Percentiles rank a stretch among this genome's conserved stretches.
Evolutionary conservation across 2,329 filamentous ascomycete genomes (phyloP).

Genomic region (Clarireedia homoeocarpa): DNA sequence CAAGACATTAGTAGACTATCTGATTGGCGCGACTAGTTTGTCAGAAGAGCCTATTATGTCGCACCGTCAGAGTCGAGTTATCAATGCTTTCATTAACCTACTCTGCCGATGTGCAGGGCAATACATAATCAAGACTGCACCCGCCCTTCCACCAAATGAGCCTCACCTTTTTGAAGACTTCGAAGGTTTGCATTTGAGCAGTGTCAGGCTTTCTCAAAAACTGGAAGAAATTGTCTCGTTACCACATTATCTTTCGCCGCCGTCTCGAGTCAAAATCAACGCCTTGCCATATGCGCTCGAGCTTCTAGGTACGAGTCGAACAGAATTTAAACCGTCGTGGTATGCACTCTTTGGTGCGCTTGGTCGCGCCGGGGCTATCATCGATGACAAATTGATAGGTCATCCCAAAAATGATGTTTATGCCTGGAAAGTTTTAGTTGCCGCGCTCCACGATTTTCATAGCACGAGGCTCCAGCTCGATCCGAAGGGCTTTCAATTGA

Average conservation of each 20-base stretch:
- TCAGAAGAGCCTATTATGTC: slow-evolving; percentile 15
- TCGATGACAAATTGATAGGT: slow-evolving; percentile 13
- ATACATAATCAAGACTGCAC: slow-evolving; percentile 23
- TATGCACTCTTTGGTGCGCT: slow-evolving; percentile 35
- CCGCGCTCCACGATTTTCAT: slow-evolving; percentile 21
- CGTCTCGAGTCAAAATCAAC: neutral
- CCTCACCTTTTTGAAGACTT: neutral
- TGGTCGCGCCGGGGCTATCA: slow-evolving; percentile 23
- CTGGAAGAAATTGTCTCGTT: neutral
- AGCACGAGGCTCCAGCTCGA: slow-evolving; percentile 24
- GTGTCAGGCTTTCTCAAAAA: neutral
- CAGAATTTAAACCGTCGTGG: slow-evolving; percentile 33
- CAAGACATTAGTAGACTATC: slow-evolving; percentile 13
- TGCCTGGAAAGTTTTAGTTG: slow-evolving; percentile 20
- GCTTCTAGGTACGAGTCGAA: slow-evolving; percentile 16
- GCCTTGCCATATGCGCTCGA: slow-evolving; percentile 13
- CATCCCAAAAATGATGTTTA: slow-evolving; percentile 20
- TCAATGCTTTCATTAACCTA: slow-evolving; percentile 45
- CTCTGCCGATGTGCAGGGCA: slow-evolving; percentile 33
- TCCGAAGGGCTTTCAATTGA: slow-evolving; percentile 20
- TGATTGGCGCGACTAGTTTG: slow-evolving; percentile 11
- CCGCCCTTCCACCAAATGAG: slow-evolving; percentile 1
- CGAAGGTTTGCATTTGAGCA: neutral
- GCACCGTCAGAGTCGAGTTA: slow-evolving; percentile 27
- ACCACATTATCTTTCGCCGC: neutral